A percentile compares a stretch with the other conserved stretches of the same genome.
Conservation (phyloP, 768 basidiomycete genomes). For the Hericium erinaceus region DNA sequence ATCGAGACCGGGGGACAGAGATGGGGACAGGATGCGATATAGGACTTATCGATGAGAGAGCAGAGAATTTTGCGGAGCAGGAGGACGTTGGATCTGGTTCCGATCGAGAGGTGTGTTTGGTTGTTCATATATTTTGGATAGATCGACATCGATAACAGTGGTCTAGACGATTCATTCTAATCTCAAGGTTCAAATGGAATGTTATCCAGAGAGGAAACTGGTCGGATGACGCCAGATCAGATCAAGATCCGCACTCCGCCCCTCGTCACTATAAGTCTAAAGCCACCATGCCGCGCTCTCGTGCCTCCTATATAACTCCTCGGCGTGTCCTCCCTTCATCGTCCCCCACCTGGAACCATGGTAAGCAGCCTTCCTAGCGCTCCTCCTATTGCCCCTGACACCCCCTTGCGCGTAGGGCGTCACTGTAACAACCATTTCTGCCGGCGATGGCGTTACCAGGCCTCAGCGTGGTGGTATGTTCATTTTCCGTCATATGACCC, state of each 20-base stretch:
- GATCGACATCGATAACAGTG: conserved; percentile 3
- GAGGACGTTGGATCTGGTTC: too few relatives aligned
- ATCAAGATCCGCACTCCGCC: conserved; percentile 5
- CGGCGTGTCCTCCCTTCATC: conserved; percentile 3
- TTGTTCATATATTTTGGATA: neutral
- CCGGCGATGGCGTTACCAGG: conserved; percentile 56
- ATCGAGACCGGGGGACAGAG: neutral
- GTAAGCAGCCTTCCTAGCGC: conserved; percentile 1
- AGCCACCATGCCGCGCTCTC: conserved; percentile 10
- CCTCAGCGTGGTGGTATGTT: conserved; percentile 63
- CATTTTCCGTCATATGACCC: neutral
- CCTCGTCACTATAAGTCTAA: neutral
- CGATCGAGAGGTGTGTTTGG: too few relatives aligned
- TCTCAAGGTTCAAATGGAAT: neutral
- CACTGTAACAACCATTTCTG: conserved; percentile 42
- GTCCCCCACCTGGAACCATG: conserved; percentile 5
- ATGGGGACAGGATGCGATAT: too few relatives aligned
- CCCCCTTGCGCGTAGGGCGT: conserved; percentile 47
- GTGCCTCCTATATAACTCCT: conserved; percentile 13
- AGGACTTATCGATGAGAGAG: neutral
- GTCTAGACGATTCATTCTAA: neutral
- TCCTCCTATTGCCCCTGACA: neutral
- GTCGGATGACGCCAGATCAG: conserved; percentile 2
- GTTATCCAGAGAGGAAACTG: neutral
- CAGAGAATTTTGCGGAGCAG: neutral